Percentiles rank a stretch among this genome's conserved stretches.
Conservation (phyloP, 768 basidiomycete species). For the Lentinula raphanica region DNA sequence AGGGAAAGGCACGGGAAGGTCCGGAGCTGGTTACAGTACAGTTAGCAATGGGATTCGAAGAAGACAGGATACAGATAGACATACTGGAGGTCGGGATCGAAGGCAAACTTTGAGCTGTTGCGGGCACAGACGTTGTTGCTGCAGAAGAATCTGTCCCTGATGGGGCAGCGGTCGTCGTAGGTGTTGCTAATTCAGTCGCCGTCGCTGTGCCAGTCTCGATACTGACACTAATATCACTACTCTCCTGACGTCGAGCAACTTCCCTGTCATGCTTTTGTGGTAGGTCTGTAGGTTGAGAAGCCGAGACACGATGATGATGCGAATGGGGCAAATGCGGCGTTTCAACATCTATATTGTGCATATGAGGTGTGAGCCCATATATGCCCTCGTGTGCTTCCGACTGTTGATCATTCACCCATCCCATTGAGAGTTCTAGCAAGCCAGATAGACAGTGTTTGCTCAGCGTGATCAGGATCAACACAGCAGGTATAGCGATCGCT, state of each 20-base stretch:
- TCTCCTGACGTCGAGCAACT: neutral
- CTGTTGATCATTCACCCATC: constrained; percentile 37
- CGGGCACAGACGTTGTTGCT: constrained; percentile 15
- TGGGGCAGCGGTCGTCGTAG: constrained; percentile 6
- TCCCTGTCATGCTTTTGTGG: neutral
- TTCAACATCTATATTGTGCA: constrained; percentile 6
- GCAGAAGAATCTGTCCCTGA: constrained; percentile 6
- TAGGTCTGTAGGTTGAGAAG: neutral
- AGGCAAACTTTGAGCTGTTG: constrained; percentile 31
- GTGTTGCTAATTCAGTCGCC: neutral
- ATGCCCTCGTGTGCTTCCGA: constrained; percentile 22
- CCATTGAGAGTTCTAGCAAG: constrained; percentile 46
- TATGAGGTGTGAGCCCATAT: constrained; percentile 17
- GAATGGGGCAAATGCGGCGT: neutral
- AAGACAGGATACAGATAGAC: neutral
- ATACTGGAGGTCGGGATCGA: constrained; percentile 42
- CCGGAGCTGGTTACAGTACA: constrained; percentile 16
- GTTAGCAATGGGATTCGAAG: neutral
- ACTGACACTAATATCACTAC: neutral
- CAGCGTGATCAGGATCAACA: constrained; percentile 34
- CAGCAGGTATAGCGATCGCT: constrained; percentile 50
- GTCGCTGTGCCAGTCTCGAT: constrained; percentile 17
- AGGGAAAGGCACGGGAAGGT: constrained; percentile 71
- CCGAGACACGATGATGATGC: constrained; percentile 3
- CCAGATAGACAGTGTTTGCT: constrained; percentile 43